Percentiles rank a stretch among this genome's conserved stretches.
phyloP scores from a whole-genome alignment of 1,284 basidiomycete species.

The Ceratobasidium sp. region DNA sequence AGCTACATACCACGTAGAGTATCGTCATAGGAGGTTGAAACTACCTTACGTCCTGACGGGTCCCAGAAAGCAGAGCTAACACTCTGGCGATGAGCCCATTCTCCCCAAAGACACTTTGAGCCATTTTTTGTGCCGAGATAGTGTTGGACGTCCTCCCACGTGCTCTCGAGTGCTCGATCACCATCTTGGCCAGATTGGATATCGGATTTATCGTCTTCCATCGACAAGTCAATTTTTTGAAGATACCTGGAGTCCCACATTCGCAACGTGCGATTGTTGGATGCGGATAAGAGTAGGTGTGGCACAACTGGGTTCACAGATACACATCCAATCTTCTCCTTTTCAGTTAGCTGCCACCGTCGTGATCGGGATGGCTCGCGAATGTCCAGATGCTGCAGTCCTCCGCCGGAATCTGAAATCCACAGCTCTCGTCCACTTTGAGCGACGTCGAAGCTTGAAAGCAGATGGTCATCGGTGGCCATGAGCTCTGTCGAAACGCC shows the following conservation, averaged over 20 bases:
- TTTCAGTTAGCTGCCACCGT: conserved; percentile 68
- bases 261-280: conserved; percentile 74
- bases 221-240: conserved; percentile 47
- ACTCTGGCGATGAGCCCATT: conserved; percentile 75
- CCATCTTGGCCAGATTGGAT: conserved; percentile 59
- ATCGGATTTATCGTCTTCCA: conserved; percentile 52
- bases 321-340: conserved; percentile 77
- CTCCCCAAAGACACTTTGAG: conserved; percentile 64
- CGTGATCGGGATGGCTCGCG: conserved; percentile 65
- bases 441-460: conserved; percentile 72
- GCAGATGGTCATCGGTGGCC: conserved; percentile 65
- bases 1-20: conserved; percentile 67
- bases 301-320: conserved; percentile 78
- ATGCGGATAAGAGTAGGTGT: conserved; percentile 73
- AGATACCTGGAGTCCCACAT: conserved; percentile 81
- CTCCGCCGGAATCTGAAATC: conserved; percentile 76
- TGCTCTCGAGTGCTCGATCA: conserved; percentile 56
- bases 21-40: conserved; percentile 85
- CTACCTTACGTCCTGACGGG: conserved; percentile 73
- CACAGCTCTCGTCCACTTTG: conserved; percentile 78
- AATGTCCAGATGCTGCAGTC: conserved; percentile 75
- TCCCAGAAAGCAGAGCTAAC: conserved; percentile 86
- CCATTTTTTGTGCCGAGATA: conserved; percentile 60
- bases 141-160: conserved; percentile 25
- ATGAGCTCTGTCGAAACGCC: conserved; percentile 74